A percentile compares a stretch with the other conserved stretches of the same genome.
Conservation (phyloP, 2,329 filamentous ascomycete species). For the Stenocarpella maydis region DNA sequence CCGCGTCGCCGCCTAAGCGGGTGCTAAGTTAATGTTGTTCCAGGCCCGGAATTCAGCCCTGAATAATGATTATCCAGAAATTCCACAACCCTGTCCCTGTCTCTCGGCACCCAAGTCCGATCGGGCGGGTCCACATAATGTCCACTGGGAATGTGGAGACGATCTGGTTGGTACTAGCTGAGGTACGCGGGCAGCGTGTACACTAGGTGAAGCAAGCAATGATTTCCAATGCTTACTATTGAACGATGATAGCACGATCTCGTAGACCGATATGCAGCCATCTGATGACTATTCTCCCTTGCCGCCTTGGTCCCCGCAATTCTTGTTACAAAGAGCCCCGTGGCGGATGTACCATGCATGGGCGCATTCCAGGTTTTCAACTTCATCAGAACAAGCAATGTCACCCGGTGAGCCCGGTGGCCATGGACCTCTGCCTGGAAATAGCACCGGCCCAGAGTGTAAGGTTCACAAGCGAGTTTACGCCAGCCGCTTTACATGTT, state of each 20-base stretch:
- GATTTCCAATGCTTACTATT: conserved; percentile 21
- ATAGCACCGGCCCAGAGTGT: not conserved
- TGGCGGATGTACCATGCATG: not conserved
- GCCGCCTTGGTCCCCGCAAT: not conserved
- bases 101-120: not conserved
- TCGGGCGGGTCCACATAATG: no score
- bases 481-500: not conserved
- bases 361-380: not conserved
- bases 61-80: not conserved
- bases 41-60: no score
- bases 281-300: not conserved
- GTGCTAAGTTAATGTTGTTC: no score
- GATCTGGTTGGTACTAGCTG: not conserved
- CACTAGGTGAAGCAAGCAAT: not conserved
- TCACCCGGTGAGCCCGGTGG: not conserved
- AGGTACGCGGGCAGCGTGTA: not conserved
- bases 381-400: not conserved
- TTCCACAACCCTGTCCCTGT: not conserved
- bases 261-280: not conserved
- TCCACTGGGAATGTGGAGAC: not conserved
- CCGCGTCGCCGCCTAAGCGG: no score
- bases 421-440: not conserved
- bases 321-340: no score
- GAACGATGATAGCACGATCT: not conserved
- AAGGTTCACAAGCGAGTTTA: not conserved